Evolutionary conservation across 1,284 basidiomycete species (phyloP), one percentile per base, ranked within the genome.

Genomic region (Gymnopus androsaceus): DNA sequence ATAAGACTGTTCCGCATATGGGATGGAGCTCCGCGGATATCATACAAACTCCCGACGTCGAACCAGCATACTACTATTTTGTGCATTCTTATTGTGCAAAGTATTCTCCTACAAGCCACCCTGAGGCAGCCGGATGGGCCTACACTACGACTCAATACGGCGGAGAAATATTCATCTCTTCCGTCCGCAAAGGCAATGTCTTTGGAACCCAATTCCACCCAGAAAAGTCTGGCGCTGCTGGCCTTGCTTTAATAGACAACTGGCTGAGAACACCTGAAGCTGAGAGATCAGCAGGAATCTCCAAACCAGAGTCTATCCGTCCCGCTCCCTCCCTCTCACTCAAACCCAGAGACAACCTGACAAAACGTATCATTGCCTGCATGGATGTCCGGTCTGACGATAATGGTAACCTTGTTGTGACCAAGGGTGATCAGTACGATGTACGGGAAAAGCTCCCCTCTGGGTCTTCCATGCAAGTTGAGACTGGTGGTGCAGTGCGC

Each of bases 351-450:
- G 84, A 90, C 63, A 83, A 85, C 5, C 82, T 96, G 58, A 97
- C 95, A 4, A 96, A 94, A 70, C 92, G 97, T 55, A 91, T 99
- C 68, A 88, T 99, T 56, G 97, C 97, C 12, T 99, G 97, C 71
- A 88, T 99, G 82, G 97, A 99, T 71, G 96, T 99, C 31, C 88
- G 97, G 41, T 86, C 94, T 36, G 99, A 99, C 75, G 97, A 99
- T 70, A 73, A 88, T 30, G 97, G 97, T 44, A 97, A 99, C 71
- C 86, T 99, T 51, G 95, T 99, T 56, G 97, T 99, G 1, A 99
- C 97, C 48, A 99, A 99, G 76, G 97, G 97, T 54, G 97, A 99
- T 73, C 95, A 97, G 69, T 99, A 99, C 76, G 94, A 98, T 68
- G 96, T 98, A 14, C 91, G 96, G 55, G 96, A 98, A 72, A 92